Evolutionary conservation across 768 basidiomycete genomes (phyloP).

Genomic region (Lentinula aciculospora): DNA sequence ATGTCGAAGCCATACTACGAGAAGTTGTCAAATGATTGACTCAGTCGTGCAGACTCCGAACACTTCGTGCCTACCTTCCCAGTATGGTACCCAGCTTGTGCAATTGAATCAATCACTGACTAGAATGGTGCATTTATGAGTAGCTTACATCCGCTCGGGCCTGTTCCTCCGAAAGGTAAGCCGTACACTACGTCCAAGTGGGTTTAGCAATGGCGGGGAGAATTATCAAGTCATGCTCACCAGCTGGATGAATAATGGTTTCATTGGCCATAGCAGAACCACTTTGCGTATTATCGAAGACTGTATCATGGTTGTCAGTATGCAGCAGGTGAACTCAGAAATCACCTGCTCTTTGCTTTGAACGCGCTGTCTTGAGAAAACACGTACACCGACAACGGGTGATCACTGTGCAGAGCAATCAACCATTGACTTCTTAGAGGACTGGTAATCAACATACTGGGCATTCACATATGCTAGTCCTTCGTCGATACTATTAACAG

Average conservation of each 20-base stretch:
- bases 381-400: conserved; percentile 58
- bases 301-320: conserved; percentile 22
- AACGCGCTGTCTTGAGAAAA: conserved; percentile 46
- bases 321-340: neutral
- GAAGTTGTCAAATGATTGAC: conserved; percentile 4
- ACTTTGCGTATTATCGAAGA: conserved; percentile 49
- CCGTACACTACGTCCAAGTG: conserved; percentile 21
- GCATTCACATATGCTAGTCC: conserved; percentile 51
- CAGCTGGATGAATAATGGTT: conserved; percentile 44
- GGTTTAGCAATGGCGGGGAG: neutral
- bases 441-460: conserved; percentile 28
- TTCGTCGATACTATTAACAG: conserved; percentile 48
- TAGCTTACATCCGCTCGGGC: conserved; percentile 58
- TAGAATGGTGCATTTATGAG: neutral
- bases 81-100: conserved; percentile 57
- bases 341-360: conserved; percentile 31
- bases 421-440: neutral
- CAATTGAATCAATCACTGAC: neutral
- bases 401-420: conserved; percentile 30
- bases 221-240: conserved; percentile 19
- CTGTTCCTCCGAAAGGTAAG: conserved; percentile 50
- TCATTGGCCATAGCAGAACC: conserved; percentile 59
- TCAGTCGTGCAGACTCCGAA: conserved; percentile 66
- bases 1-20: conserved; percentile 53
- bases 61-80: conserved; percentile 38